Evolutionary conservation across 495 filamentous ascomycete genomes (phyloP), one percentile per base, ranked within the genome.

Genomic region (Penicillium argentinense): DNA sequence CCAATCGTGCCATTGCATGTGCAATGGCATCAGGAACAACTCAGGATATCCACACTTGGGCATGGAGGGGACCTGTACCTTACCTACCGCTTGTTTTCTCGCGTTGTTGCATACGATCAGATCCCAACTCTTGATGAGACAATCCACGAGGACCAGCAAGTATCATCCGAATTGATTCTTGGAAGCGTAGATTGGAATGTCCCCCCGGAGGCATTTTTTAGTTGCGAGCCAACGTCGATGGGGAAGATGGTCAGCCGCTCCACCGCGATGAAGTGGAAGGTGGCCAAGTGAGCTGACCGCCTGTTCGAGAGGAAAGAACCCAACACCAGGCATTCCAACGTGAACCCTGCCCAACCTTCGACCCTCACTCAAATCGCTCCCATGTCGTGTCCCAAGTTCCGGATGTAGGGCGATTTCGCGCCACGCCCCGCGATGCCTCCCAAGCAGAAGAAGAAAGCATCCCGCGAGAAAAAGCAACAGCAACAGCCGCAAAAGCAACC

Each of bases 381-480:
- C 30, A 63, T 61, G 57, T 39, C 39, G 54, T 61, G 37, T 45
- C 26, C 19, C 24, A 38, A 50, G 38, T 41, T 28, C 51, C 51
- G 51, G 50, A 53, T 63, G 60, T 63, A 63, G 60, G 57, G 59
- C 59, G 56, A 59, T 42, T 53, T 63, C 57, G 61, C 56, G 51
- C 53, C 56, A 67, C 60, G 60, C 66, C 71, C 68, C 70, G 69
- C 68, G 67, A 77, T 77, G 73, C 64, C 71, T 71, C 68, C 71
- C 62, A 74, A 75, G 53, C 66, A 73, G 55, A 74, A 67, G 62
- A 73, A 71, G 54, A 66, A 68, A 47, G 36, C 44, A 45, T 51
- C 56, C 49, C 54, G 59, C 49, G 64, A 63, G 36, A 64, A 63
- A 61, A 59, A 63, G 54, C 60, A 62, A 36, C 18, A 36, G 17